Evolutionary conservation across 2,329 filamentous ascomycete species (phyloP), one percentile per base, ranked within the genome.

Genomic region (Penicillium hordei): DNA sequence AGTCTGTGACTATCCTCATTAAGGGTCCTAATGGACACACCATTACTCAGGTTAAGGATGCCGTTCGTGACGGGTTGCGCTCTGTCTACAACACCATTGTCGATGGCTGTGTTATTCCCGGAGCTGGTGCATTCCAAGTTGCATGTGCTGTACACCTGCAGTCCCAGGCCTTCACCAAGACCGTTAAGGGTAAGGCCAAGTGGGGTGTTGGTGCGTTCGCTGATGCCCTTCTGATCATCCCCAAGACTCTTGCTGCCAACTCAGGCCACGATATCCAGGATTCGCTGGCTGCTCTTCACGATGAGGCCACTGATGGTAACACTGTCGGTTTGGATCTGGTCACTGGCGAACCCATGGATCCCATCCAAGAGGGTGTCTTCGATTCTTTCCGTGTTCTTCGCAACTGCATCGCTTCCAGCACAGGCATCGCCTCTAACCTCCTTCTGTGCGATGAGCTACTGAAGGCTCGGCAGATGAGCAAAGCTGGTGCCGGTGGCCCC

Each of bases 41-140:
- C 60, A 99, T 99, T 70, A 87, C 90, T 15, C 94, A 99, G 78
- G 92, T 99, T 71, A 96, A 92, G 65, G 94, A 99, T 73, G 94
- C 94, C 3, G 94, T 97, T 44, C 87, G 94, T 53, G 94, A 99
- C 73, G 94, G 94, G 61, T 83, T 99, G 66, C 87, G 94, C 72
- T 96, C 91, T 74, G 94, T 97, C 49, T 97, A 97, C 85, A 99
- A 99, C 82, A 96, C 96, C 83, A 97, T 99, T 75, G 93, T 97
- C n/a, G 94, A 99, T 75, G 87, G 89, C 78, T 93, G 90, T 66
- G 94, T 99, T 21, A 91, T 99, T 27, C 94, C 94, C 1, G 94
- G 94, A 58, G 94, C 87, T 57, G 94, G 94, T 68, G 91, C 94
- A 49, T 99, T 96, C 86, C 94, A 99, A 77, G 88, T 99, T 45